Evolutionary conservation across 108 stramenopile species (phyloP), one percentile per base, ranked within the genome.

Genomic region (Nitzschia palea): DNA sequence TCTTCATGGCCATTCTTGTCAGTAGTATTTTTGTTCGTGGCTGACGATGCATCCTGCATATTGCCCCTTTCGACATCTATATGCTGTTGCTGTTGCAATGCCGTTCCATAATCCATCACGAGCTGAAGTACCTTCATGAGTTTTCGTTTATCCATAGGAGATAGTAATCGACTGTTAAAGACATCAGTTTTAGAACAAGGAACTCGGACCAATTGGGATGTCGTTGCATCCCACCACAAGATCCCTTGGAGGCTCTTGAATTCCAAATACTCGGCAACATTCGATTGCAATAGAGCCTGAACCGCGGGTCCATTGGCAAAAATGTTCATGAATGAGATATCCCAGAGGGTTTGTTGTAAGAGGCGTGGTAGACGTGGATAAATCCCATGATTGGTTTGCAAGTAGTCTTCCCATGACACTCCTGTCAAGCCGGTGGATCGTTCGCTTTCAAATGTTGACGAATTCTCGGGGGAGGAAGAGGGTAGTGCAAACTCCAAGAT

Each of bases 101-200:
- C 44, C 61, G 78, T 83, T 0, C 83, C 94, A 63, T 91, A 93
- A 60, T 97, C 96, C 62, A 84, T 77, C 15, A 84, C 84, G 20
- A 88, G 44, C 60, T 97, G 96, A 25, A 94, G 71, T 58, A 97
- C 91, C 62, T 91, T 93, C 96, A 97, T 97, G 44, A 97, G 82
- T 28, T 85, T 85, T 10, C 96, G 86, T 66, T 97, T 97, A 35
- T 97, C 96, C 63, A 90, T 76, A 28, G 92, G 86, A 1, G 76
- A 62, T 23, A 97, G 65, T n/a, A 91, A 62, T 55, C 85, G 83
- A 12, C 90, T 88, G 8, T 65, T 60, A 78, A 97, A 97, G 30
- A 97, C 88, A 62, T 95, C 96, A 29, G 72, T 79, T 65, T 97
- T 97, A 48, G 71, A 82, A 63, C 94, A 94, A 43, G 96, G 96